These are phyloP conservation scores for Aspergillus fischeri DNA, from an alignment of 2,329 filamentous ascomycete genomes.

Conservation along the genomic window DNA sequence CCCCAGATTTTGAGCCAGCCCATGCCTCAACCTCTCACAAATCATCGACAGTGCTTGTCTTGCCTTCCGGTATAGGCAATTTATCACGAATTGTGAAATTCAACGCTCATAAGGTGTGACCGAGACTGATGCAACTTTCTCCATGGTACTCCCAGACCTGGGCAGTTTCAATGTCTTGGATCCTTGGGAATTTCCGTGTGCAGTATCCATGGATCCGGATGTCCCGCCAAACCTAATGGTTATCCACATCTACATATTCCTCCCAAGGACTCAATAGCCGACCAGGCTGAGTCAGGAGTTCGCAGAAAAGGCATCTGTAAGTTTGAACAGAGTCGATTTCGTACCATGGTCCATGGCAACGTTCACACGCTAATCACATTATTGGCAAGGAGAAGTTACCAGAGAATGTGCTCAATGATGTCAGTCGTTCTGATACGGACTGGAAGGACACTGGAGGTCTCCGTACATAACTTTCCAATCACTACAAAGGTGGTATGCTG, in stretches of 20 bases:
- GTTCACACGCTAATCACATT: background rate
- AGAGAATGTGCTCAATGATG: slow-evolving; percentile 5
- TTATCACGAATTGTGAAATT: background rate
- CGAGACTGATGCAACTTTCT: background rate
- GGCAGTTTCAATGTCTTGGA: slow-evolving; percentile 8
- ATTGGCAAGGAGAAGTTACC: background rate
- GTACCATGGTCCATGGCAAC: slow-evolving; percentile 1
- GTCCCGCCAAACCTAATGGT: slow-evolving; percentile 19
- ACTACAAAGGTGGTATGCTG: background rate
- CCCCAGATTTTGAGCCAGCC: background rate
- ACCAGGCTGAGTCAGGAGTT: background rate
- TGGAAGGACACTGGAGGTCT: background rate
- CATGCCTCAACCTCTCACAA: background rate
- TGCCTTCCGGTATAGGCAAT: background rate
- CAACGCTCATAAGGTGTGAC: background rate
- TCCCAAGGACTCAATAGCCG: background rate
- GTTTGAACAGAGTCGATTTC: slow-evolving; percentile 1
- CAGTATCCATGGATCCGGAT: slow-evolving; percentile 15
- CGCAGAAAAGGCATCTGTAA: background rate
- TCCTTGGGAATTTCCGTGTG: slow-evolving; percentile 17
- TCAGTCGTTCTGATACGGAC: slow-evolving; percentile 8
- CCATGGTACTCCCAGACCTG: background rate
- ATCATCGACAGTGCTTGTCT: background rate
- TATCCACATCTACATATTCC: slow-evolving; percentile 2
- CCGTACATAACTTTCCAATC: slow-evolving; percentile 1